Conservation (phyloP, 352 stramenopile genomes). For the Globisporangium solare region DNA sequence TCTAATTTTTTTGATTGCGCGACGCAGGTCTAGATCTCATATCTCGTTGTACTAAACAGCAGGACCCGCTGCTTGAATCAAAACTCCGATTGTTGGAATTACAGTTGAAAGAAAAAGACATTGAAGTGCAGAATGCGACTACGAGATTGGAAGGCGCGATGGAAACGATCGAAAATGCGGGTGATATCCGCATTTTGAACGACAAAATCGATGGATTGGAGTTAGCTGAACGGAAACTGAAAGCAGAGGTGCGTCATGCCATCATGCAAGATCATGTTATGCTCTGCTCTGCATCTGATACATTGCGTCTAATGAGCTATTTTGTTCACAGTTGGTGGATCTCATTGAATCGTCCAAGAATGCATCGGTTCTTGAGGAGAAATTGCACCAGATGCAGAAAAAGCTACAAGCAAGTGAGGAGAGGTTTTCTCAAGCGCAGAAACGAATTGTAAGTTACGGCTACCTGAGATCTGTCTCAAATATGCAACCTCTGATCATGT, state of each 20-base stretch:
- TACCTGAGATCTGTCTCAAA: not conserved
- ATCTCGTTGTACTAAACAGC: conserved; percentile 21
- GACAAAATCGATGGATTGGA: conserved; percentile 61
- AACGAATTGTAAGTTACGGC: conserved; percentile 44
- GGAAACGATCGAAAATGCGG: conserved; percentile 41
- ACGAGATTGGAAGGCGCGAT: conserved; percentile 40
- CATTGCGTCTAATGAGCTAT: not conserved
- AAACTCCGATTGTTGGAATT: conserved; percentile 62
- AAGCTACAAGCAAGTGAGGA: conserved; percentile 57
- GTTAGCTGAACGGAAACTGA: conserved; percentile 54
- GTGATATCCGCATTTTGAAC: conserved; percentile 49
- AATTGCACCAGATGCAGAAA: conserved; percentile 42
- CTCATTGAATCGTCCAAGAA: conserved; percentile 64
- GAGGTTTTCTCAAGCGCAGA: conserved; percentile 32
- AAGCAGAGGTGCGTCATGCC: conserved; percentile 44
- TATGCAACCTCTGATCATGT: conserved; percentile 5
- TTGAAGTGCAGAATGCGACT: conserved; percentile 38
- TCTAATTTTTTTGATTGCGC: not conserved
- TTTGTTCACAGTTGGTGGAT: conserved; percentile 38
- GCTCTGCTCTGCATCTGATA: not conserved
- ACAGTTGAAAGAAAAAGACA: conserved; percentile 58
- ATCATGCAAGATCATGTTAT: not conserved
- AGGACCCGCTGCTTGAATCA: conserved; percentile 55
- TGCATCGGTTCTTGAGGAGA: conserved; percentile 58
- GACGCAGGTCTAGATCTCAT: not conserved